Evolutionary conservation across 768 basidiomycete species (phyloP), one percentile per base, ranked within the genome.

Genomic region (Roridomyces roridus): DNA sequence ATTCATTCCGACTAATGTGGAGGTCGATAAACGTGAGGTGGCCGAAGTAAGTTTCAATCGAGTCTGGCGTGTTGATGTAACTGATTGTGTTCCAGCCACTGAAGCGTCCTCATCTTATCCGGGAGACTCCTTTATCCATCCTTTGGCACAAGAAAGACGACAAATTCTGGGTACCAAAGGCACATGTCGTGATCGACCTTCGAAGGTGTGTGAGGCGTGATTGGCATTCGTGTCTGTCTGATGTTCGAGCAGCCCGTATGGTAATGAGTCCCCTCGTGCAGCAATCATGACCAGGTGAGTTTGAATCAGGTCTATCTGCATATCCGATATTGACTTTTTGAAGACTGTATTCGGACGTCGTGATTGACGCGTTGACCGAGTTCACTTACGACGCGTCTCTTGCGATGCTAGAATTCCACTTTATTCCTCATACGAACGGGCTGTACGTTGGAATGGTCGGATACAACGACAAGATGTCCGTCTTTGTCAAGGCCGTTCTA

Each of bases 91-190:
- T 31, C 56, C 66, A 96, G 93, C 90, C 91, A 24, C 72, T 81
- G 55, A 85, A 82, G 56, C 82, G 91, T 12, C 96, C 96, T 4
- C 77, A 82, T 56, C 81, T 95, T 56, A 83, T 98, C 51, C 77
- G 84, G 28, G 83, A 95, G 70, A 91, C 86, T 0, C 74, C 83
- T 0, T 65, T 88, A 24, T 89, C 88, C 5, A 81, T 87, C 12
- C 74, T 98, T 4, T 99, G 96, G 96, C 85, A 95, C 74, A 99
- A 99, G 79, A 95, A 95, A 69, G 97, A 99, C 69, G 96, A 99
- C 71, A 84, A 80, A 57, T 99, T 97, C 77, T 96, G 94, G 91
- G 85, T 96, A 10, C 97, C 97, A 0, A 93, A 92, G 67, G 94
- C 94, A 2, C 82, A 85, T 59, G 81, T 89, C 20, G 74, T 88